Conservation (phyloP, 192 early-diverging fungal species). For the Haplosporangium gracile region DNA sequence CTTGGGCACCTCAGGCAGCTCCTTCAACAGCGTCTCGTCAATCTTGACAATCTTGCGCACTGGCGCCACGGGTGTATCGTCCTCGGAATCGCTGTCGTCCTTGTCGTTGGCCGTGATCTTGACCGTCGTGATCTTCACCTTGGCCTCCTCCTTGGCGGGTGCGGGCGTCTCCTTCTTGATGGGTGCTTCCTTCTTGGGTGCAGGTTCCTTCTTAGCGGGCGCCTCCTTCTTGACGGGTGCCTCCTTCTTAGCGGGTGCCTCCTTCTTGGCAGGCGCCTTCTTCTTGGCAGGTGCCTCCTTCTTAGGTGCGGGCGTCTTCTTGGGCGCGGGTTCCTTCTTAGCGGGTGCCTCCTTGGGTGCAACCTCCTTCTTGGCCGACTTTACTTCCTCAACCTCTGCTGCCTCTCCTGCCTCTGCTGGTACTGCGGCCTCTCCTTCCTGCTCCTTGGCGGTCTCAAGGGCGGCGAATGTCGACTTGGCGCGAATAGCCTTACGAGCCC, state of each 20-base stretch:
- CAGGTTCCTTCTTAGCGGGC: neutral
- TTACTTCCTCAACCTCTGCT: neutral
- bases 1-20: conserved; percentile 52
- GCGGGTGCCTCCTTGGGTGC: neutral
- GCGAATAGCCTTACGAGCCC: conserved; percentile 50
- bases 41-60: conserved; percentile 42
- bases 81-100: conserved; percentile 30
- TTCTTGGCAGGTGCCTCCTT: neutral
- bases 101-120: conserved; percentile 34
- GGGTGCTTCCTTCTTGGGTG: neutral
- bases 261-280: neutral
- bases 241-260: neutral
- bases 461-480: conserved; percentile 22
- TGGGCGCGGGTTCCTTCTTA: neutral
- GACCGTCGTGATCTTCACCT: conserved; percentile 34
- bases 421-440: neutral
- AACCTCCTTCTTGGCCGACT: neutral
- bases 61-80: conserved; percentile 11
- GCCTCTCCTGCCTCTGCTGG: neutral
- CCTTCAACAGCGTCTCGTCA: conserved; percentile 41
- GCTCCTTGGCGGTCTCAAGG: neutral
- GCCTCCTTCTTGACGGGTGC: neutral
- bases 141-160: neutral
- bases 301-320: neutral
- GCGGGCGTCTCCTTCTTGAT: neutral